Evolutionary conservation across 495 filamentous ascomycete genomes (phyloP).

Genomic region (Neurospora intermedia): DNA sequence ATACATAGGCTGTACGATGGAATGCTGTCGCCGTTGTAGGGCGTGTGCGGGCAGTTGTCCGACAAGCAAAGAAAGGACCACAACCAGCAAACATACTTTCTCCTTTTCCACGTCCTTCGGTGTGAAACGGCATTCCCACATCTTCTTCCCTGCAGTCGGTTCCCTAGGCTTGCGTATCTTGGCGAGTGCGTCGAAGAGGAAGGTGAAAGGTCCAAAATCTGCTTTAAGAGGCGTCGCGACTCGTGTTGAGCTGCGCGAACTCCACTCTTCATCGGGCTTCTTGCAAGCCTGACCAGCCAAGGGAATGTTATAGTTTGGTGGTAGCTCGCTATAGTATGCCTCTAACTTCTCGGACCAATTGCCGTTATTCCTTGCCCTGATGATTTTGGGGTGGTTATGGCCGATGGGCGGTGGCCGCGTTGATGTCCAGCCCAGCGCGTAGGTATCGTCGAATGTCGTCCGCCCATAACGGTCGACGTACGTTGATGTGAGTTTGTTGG

Average conservation of each 20-base stretch:
- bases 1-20: background rate
- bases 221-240: background rate
- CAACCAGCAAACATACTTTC: background rate
- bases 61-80: background rate
- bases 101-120: background rate
- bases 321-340: conserved; percentile 14
- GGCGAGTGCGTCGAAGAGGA: background rate
- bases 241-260: background rate
- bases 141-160: background rate
- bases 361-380: conserved; percentile 1
- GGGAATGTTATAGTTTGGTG: conserved; percentile 7
- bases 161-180: background rate
- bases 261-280: background rate
- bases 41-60: background rate
- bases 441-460: conserved; percentile 11
- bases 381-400: conserved; percentile 14
- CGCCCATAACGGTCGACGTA: conserved; percentile 7
- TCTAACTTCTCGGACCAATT: conserved; percentile 3
- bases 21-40: background rate
- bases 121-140: background rate
- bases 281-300: conserved; percentile 17
- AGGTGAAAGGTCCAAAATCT: background rate
- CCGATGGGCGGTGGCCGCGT: background rate
- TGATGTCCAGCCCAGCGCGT: background rate
- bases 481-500: conserved; percentile 3